Conservation (phyloP, 169 alveolate genomes). For the Plasmodium vivax region DNA sequence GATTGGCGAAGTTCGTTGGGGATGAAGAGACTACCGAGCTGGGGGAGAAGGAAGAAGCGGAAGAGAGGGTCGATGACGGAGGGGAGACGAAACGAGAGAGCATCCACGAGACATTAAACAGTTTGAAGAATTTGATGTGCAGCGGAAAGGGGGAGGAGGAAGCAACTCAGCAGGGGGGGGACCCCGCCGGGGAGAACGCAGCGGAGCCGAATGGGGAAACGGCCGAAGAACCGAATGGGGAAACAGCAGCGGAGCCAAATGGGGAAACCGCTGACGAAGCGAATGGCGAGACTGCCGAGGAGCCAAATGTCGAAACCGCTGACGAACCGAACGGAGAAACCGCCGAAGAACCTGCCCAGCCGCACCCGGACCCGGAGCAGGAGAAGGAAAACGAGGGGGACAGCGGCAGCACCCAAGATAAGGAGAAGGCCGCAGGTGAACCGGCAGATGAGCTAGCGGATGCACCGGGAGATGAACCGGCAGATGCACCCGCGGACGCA, state of each 20-base stretch:
- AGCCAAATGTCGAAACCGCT: too few species aligned
- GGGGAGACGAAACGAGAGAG: neutral
- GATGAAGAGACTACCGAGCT: neutral
- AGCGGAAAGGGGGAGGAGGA: neutral
- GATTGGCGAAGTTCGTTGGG: neutral
- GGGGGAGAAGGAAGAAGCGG: neutral
- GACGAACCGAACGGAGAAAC: too few species aligned
- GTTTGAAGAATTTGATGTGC: constrained; percentile 23
- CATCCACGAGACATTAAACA: constrained; percentile 16
- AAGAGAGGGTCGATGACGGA: neutral
- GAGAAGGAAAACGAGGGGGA: neutral
- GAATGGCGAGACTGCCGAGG: neutral
- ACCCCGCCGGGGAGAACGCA: neutral
- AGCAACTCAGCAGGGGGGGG: neutral
- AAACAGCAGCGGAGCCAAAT: neutral
- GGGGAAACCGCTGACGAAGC: neutral
- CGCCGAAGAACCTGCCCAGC: neutral
- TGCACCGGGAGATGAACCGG: neutral
- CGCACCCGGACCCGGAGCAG: neutral
- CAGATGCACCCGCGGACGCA: neutral
- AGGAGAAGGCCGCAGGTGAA: neutral
- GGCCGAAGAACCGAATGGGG: neutral
- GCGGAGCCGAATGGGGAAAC: neutral
- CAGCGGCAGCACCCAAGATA: neutral
- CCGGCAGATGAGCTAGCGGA: neutral